phyloP scores from a whole-genome alignment of 306 rosid species.

The Lablab purpureus region DNA sequence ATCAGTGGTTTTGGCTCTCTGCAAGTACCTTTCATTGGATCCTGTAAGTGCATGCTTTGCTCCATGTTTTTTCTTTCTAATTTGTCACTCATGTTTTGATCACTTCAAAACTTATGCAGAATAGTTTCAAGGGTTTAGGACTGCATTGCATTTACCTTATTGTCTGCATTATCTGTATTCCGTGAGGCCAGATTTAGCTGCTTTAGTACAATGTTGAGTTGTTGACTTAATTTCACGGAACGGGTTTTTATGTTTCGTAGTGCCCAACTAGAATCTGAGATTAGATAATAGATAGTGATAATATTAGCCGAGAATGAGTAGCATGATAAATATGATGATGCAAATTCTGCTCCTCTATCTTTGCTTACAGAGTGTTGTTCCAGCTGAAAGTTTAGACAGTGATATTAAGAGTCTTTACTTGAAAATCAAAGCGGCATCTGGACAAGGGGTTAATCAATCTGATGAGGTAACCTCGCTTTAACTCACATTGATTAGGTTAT shows the following conservation, averaged over 20 bases:
- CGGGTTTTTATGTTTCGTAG: background rate
- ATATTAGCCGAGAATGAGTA: conserved; percentile 5
- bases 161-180: conserved; percentile 12
- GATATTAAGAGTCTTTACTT: conserved; percentile 63
- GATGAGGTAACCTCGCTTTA: conserved; percentile 51
- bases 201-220: background rate
- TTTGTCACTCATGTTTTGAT: background rate
- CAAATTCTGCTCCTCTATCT: conserved; percentile 31
- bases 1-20: conserved; percentile 62
- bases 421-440: conserved; percentile 52
- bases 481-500: background rate
- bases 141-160: background rate
- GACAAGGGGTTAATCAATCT: conserved; percentile 49
- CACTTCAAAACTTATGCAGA: background rate
- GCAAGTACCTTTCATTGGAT: conserved; percentile 65
- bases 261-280: background rate
- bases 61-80: conserved; percentile 13
- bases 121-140: background rate
- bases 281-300: conserved; percentile 3
- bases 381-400: conserved; percentile 50
- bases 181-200: background rate
- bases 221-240: background rate
- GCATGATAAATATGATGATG: conserved; percentile 24
- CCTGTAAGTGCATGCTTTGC: conserved; percentile 56
- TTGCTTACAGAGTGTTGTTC: conserved; percentile 64